Conservation (phyloP, 495 filamentous ascomycete species). For the Podospora pseudopauciseta region DNA sequence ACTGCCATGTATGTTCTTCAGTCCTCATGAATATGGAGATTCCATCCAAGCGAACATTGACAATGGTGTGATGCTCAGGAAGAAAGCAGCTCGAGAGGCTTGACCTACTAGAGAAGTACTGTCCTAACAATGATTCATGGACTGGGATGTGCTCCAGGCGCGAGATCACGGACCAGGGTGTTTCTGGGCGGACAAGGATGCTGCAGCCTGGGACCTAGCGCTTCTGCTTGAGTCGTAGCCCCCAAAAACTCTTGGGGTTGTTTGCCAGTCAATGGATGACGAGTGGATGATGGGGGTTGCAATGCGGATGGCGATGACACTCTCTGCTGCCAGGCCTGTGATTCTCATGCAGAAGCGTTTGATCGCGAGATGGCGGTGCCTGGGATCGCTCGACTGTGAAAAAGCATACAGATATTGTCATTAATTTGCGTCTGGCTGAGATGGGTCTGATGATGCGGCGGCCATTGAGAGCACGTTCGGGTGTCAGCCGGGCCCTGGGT, state of each 20-base stretch:
- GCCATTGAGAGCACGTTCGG: background rate
- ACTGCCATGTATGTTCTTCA: no score
- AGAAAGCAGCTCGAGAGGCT: no score
- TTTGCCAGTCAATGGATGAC: background rate
- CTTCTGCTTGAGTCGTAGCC: background rate
- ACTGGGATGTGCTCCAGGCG: background rate
- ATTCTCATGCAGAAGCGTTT: background rate
- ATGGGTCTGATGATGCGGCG: conserved; percentile 2
- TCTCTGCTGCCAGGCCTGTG: background rate
- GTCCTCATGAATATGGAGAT: no score
- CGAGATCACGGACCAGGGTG: background rate
- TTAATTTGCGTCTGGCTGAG: conserved; percentile 8
- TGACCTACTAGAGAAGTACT: background rate
- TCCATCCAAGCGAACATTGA: no score
- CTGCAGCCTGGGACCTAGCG: conserved; percentile 14
- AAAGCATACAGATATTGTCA: background rate
- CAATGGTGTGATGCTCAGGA: no score
- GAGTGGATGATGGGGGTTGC: conserved; percentile 2
- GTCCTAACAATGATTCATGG: background rate
- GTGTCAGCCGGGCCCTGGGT: background rate
- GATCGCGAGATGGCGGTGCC: background rate
- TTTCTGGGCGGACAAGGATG: conserved; percentile 8
- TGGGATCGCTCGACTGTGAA: background rate
- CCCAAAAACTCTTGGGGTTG: background rate
- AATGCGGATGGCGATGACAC: background rate